These are phyloP conservation scores for Mycena galericulata DNA, from an alignment of 768 basidiomycete genomes.

Conservation along the genomic window DNA sequence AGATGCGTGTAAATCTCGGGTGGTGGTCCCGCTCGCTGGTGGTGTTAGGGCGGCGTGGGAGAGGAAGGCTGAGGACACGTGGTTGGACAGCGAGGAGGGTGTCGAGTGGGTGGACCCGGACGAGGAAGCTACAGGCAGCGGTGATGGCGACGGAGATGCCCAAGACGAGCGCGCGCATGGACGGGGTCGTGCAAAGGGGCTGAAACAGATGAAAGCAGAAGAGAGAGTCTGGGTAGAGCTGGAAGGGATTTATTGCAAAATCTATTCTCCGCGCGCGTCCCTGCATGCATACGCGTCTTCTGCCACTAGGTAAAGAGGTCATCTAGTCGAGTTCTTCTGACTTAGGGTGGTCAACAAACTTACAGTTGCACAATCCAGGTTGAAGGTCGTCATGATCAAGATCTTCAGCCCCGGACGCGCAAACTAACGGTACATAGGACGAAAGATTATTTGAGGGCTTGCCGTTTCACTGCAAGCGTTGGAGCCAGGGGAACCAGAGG, in stretches of 20 bases:
- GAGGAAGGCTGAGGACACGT: constrained; percentile 1
- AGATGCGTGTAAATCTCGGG: constrained; percentile 75
- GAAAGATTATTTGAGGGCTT: no score
- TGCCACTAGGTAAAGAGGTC: no score
- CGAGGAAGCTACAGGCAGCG: constrained; percentile 31
- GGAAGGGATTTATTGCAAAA: no score
- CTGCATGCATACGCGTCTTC: no score
- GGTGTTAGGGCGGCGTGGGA: constrained; percentile 54
- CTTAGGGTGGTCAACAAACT: no score
- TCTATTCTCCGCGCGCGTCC: no score
- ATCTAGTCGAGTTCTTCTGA: no score
- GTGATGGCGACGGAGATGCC: constrained; percentile 68
- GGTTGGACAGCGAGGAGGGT: neutral
- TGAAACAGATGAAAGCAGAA: constrained; percentile 43
- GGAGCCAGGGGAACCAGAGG: constrained; percentile 53
- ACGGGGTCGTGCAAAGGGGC: constrained; percentile 51
- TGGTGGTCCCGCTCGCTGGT: constrained; percentile 44
- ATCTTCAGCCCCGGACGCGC: no score
- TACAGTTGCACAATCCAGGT: no score
- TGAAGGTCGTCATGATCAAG: no score
- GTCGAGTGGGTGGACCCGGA: constrained; percentile 18
- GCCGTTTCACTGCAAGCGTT: constrained; percentile 74
- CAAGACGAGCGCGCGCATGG: constrained; percentile 61
- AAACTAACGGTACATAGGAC: no score
- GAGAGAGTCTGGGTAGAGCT: neutral